Percentiles rank a stretch among this genome's conserved stretches.
Conservation (phyloP, 192 early-diverging fungal genomes). For the Spinellus fusiger region DNA sequence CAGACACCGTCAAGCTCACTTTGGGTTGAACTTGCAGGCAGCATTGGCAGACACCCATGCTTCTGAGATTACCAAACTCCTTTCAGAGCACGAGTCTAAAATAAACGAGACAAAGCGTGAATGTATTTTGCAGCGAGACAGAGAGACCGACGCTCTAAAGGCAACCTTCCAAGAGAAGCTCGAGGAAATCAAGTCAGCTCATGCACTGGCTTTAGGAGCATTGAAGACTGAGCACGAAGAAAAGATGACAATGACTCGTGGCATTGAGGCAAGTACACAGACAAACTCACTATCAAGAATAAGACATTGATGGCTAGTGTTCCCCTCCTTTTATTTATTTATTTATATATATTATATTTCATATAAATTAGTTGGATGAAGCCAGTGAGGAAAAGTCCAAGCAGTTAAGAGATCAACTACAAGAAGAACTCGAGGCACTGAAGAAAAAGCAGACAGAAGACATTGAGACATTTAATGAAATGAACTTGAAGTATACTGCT, state of each 20-base stretch:
- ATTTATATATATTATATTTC: background rate
- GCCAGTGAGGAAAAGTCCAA: background rate
- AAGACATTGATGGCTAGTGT: background rate
- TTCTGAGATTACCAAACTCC: background rate
- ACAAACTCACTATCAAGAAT: background rate
- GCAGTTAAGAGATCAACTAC: background rate
- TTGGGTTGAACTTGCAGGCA: conserved; percentile 1
- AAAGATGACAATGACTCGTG: background rate
- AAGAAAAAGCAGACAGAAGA: background rate
- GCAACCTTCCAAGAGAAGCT: background rate
- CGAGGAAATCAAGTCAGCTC: background rate
- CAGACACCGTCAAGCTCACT: too few relatives aligned
- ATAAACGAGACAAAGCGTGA: conserved; percentile 18
- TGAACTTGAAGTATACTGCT: background rate
- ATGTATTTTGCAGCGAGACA: conserved; percentile 17
- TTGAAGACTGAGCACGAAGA: background rate
- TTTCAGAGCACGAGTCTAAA: conserved; percentile 13
- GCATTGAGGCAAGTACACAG: background rate
- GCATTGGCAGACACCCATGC: conserved; percentile 10
- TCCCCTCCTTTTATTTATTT: background rate
- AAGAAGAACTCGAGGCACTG: background rate
- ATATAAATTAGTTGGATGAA: background rate
- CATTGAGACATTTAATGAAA: background rate
- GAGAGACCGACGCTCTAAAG: conserved; percentile 6
- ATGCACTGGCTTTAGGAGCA: background rate